phyloP scores from a whole-genome alignment of 257 asterid genomes.

The Agastache rugosa region DNA sequence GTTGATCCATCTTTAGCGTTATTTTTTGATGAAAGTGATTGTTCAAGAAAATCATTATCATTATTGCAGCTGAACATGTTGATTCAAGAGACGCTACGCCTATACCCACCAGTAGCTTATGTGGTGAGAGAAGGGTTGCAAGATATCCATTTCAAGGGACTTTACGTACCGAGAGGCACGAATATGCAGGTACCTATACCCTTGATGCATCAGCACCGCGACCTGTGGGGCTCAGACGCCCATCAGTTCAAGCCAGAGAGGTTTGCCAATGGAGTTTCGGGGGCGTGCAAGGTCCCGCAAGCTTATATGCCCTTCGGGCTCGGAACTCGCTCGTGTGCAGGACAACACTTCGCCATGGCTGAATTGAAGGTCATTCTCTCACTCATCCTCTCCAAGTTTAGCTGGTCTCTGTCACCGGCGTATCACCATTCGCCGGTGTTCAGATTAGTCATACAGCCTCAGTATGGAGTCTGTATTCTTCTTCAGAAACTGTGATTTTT shows the following conservation, averaged over 20 bases:
- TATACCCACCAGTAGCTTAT: slow-evolving; percentile 72
- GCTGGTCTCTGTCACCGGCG: slow-evolving; percentile 57
- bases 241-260: slow-evolving; percentile 68
- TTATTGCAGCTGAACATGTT: slow-evolving; percentile 54
- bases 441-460: slow-evolving; percentile 58
- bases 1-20: background rate
- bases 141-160: slow-evolving; percentile 55
- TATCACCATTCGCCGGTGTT: slow-evolving; percentile 66
- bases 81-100: slow-evolving; percentile 72
- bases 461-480: slow-evolving; percentile 56
- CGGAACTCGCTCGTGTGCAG: slow-evolving; percentile 64
- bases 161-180: slow-evolving; percentile 61
- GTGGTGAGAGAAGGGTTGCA: slow-evolving; percentile 70
- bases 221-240: slow-evolving; percentile 63
- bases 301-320: slow-evolving; percentile 80
- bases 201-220: slow-evolving; percentile 54
- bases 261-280: slow-evolving; percentile 57
- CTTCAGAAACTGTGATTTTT: slow-evolving; percentile 47
- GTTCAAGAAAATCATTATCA: background rate
- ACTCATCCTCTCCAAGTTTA: slow-evolving; percentile 58
- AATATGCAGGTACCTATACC: slow-evolving; percentile 62
- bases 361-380: slow-evolving; percentile 74
- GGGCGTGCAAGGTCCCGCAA: slow-evolving; percentile 70
- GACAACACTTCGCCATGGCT: slow-evolving; percentile 76
- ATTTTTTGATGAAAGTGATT: background rate